Conservation (phyloP, 2,329 filamentous ascomycete species). For the Pseudocercospora pini-densiflorae region DNA sequence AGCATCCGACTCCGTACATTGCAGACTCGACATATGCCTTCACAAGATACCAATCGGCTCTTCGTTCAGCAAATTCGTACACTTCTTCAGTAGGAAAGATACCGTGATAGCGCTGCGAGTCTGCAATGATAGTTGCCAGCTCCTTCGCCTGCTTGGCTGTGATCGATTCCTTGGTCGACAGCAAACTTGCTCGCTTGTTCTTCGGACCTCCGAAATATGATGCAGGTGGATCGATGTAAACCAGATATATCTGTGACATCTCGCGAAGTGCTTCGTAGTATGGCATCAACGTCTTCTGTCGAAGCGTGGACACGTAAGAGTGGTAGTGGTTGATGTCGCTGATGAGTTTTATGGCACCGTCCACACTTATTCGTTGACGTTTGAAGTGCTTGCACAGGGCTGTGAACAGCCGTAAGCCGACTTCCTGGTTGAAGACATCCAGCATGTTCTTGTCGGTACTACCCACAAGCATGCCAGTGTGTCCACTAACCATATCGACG, state of each 20-base stretch:
- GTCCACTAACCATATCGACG: constrained; percentile 81
- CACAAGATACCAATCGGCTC: constrained; percentile 94
- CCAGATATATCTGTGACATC: constrained; percentile 92
- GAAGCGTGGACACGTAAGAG: constrained; percentile 78
- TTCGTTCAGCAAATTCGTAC: constrained; percentile 91
- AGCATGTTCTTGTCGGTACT: constrained; percentile 98
- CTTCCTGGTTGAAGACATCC: constrained; percentile 98
- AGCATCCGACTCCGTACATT: constrained; percentile 95
- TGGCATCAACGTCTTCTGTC: constrained; percentile 79
- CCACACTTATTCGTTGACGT: constrained; percentile 86
- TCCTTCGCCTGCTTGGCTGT: constrained; percentile 84
- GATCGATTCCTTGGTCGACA: constrained; percentile 31
- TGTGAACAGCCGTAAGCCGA: constrained; percentile 88
- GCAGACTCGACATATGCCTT: constrained; percentile 87
- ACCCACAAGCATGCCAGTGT: constrained; percentile 90
- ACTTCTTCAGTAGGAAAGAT: constrained; percentile 96
- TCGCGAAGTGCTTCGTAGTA: constrained; percentile 94
- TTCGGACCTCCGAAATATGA: constrained; percentile 33
- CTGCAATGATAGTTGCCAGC: constrained; percentile 92
- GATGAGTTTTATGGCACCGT: constrained; percentile 89
- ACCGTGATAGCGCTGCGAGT: constrained; percentile 85
- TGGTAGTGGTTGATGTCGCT: constrained; percentile 97
- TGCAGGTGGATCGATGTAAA: constrained; percentile 56
- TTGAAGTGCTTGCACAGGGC: constrained; percentile 97
- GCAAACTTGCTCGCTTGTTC: constrained; percentile 33